Base-by-base conservation (phyloP, 2,329 filamentous ascomycete species). In the Ophiostoma sp. region DNA sequence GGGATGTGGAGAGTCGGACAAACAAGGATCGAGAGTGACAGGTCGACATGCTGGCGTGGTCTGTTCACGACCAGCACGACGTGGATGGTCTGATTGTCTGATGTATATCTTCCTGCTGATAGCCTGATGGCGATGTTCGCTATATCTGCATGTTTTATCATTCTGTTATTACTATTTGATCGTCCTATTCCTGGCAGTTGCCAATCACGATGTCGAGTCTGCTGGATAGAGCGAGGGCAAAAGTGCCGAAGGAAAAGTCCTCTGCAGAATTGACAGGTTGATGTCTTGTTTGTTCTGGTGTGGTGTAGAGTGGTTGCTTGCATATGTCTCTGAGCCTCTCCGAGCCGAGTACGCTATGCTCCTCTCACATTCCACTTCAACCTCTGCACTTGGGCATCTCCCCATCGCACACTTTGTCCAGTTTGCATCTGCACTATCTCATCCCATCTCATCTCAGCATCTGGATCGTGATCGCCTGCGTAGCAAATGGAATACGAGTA, bases 81-180 rank as follows among this genome's bases (percentile, higher is more conserved):
- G 27, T 27, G 27, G n/a, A 55, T 55, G 49, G 12, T 14, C 16
- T 11, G 5, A 16, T 52, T 52, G 16, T 18, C 47, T 52, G n/a
- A 18, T 8, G 8, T 9, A 1, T 12, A 12, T 9, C 42, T 44
- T 44, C 8, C 3, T 47, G 45, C 12, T 47, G 45, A 47, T 14
- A 12, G 12, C 5, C 45, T 1, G 45, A 58, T 16, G 11, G 9
- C 3, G 58, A 62, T 62, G 49, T 18, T 55, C 49, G 49, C 40
- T 16, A 62, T 27, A 27, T 27, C 27, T 52, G 12, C n/a, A 16
- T 52, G n/a, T 52, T 52, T 52, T 52, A 16, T 52, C 6, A 14
- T 52, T 52, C 12, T 52, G 12, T 63, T 44, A 62, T 63, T 38
- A 38, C 41, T 42, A 16, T 41, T 63, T 63, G 38, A 63, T 55